Evolutionary conservation across 345 rosid species (phyloP), one percentile per base, ranked within the genome.

Genomic region (Boechera divaricarpa): DNA sequence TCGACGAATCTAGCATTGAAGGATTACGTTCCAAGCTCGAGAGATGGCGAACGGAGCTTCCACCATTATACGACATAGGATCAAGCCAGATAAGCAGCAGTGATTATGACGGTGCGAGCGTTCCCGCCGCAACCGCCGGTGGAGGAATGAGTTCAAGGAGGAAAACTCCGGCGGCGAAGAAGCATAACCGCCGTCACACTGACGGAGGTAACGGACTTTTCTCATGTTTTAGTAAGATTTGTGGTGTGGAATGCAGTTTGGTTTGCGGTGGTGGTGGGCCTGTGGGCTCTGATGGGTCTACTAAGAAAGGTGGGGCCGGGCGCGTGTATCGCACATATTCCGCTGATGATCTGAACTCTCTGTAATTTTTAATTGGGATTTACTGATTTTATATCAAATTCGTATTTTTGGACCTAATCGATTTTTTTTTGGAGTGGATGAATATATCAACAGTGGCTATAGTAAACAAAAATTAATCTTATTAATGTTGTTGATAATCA

Each of bases 11-110:
- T 42, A 89, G 88, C 67, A 83, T 88, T 5, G 98, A 94, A 76
- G 94, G 98, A 24, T 77, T 92, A 1, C 87, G 86, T 5, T 89
- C 99, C 3, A 95, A 95, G 68, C 79, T 95, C 26, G 96, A 86
- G 6, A 75, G 97, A 68, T 94, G 99, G 99, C 73, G 88, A 45
- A 78, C 83, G 15, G 98, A 94, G 75, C 67, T 89, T 0, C 96
- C 97, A 2, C 86, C 93, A 5, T 28, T 85, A 1, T 90, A 87
- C 29, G 94, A 90, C 45, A 64, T 75, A 0, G 82, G 89, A 24
- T 70, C 90, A 3, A 86, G 85, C 41, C 80, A 68, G 1, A 28
- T 64, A 8, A 77, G 82, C 0, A 84, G 72, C 33, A 51, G 44
- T 8, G 7, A n/a, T 24, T 31, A 13, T 32, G 35, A 69, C 10